Conservation (phyloP, 2,329 filamentous ascomycete genomes). For the Thelonectria rubi region DNA sequence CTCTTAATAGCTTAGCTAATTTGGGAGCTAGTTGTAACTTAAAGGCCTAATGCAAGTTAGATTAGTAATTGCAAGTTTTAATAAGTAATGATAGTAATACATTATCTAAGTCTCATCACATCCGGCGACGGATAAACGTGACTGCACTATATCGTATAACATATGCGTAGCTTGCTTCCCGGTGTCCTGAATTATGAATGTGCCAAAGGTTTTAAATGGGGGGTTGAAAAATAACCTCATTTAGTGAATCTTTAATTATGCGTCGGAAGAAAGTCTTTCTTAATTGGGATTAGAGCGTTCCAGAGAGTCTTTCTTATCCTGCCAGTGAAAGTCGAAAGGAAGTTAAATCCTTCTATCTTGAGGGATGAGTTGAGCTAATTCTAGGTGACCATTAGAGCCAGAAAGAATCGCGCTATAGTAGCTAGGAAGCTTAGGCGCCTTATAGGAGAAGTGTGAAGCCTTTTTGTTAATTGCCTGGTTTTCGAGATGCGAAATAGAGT, state of each 20-base stretch:
- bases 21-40: background rate
- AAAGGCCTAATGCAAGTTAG: background rate
- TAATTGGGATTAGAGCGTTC: background rate
- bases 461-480: too few species aligned
- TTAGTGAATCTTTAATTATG: background rate
- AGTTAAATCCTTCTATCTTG: background rate
- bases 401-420: background rate
- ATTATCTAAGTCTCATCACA: background rate
- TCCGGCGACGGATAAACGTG: background rate
- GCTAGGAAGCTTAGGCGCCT: background rate
- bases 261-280: background rate
- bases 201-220: background rate
- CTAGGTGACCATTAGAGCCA: background rate
- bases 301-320: background rate
- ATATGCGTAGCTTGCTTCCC: background rate
- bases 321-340: background rate
- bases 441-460: background rate
- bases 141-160: background rate
- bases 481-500: too few species aligned
- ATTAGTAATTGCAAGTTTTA: background rate
- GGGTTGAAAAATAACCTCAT: background rate
- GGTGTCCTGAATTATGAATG: background rate
- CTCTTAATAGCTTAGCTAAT: background rate
- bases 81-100: background rate
- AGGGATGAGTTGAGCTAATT: background rate